phyloP scores from a whole-genome alignment of 208 protist genomes.

The Phytomonas sp. region DNA sequence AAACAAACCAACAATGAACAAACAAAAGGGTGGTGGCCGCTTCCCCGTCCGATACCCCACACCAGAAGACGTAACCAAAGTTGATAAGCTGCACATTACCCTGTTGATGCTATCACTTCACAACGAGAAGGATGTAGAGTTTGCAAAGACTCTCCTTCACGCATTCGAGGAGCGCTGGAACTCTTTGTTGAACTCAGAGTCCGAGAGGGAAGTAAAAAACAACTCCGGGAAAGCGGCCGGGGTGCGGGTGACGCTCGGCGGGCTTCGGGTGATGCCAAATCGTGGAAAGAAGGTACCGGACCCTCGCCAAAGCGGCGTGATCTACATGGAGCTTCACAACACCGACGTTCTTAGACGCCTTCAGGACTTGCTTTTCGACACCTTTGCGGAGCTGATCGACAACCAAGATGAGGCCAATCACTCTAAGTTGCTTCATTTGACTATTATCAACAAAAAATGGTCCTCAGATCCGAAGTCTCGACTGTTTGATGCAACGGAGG shows the following conservation, averaged over 20 bases:
- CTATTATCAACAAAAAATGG: constrained; percentile 81
- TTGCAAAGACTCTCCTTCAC: constrained; percentile 43
- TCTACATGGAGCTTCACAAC: constrained; percentile 70
- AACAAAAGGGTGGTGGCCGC: neutral
- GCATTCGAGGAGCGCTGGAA: neutral
- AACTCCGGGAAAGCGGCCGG: neutral
- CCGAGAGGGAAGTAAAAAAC: neutral
- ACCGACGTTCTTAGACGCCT: constrained; percentile 20
- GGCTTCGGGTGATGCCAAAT: constrained; percentile 46
- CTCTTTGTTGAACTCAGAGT: constrained; percentile 7
- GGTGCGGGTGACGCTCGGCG: constrained; percentile 9
- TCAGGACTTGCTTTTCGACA: constrained; percentile 36
- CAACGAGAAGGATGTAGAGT: constrained; percentile 31
- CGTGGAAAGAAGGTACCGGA: constrained; percentile 16
- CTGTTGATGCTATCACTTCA: constrained; percentile 59
- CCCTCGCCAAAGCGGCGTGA: constrained; percentile 37
- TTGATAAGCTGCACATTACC: constrained; percentile 58
- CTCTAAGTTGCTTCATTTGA: constrained; percentile 52
- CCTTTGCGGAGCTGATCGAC: constrained; percentile 48
- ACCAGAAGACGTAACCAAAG: constrained; percentile 37
- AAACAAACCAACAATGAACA: neutral
- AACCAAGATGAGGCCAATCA: constrained; percentile 27
- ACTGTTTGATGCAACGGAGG: neutral
- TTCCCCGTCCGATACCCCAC: constrained; percentile 5
- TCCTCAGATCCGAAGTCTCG: neutral